Evolutionary conservation across 148 eudicot genomes (phyloP), one percentile per base, ranked within the genome.

Genomic region (Talinum fruticosum): DNA sequence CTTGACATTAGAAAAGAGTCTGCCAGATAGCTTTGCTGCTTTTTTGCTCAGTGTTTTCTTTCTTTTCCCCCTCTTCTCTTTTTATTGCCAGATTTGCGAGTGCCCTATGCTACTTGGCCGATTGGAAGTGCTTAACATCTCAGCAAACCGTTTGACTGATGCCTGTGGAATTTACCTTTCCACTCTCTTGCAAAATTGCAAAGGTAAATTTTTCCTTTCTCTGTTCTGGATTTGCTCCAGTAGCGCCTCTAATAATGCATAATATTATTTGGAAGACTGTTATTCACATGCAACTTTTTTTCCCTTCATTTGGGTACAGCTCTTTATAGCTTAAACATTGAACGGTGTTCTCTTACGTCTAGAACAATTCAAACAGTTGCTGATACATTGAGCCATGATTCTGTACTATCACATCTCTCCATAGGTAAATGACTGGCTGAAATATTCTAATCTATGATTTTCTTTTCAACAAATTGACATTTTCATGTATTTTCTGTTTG

Each of bases 131-230:
- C 89, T 96, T 74, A 89, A 93, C 82, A 83, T 96, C 45, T 91
- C 97, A 72, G 97, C 97, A 66, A 96, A 96, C 85, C 89, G 93
- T 79, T 86, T 96, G 75, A 93, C 97, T 77, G 99, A 93, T 86
- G 87, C 90, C 15, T 96, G 97, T 85, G 93, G 92, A 76, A 85
- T 86, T 75, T 91, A 87, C 84, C 82, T 96, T 75, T 88, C 92
- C 71, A 85, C 90, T 35, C 86, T 96, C 77, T 76, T 96, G 76
- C 66, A 66, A 67, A 90, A 84, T 66, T 93, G 97, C 94, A 93
- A 85, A 96, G 99, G 99, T 93, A 69, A 35, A 76, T 66, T 33
- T 78, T 23, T 67, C 37, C 28, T 51, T 41, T 35, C 51, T 29
- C 19, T 34, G 7, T 37, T 37, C 23, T 33, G 69, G 10, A 16